Conservation (phyloP, 306 rosid genomes). For the Arachis hypogaea region DNA sequence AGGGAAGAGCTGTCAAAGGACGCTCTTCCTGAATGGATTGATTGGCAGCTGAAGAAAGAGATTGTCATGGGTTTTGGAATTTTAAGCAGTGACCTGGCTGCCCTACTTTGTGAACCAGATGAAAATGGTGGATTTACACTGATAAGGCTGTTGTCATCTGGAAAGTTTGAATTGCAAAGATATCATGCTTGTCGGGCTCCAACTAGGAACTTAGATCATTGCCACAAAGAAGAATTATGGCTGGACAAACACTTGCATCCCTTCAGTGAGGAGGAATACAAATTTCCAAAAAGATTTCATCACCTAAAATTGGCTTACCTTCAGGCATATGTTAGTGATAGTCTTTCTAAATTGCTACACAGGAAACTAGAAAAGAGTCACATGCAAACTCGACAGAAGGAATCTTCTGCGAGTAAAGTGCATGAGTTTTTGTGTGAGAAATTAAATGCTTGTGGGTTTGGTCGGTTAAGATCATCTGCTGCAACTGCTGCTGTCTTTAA, state of each 20-base stretch:
- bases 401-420: constrained; percentile 39
- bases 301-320: constrained; percentile 58
- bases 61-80: constrained; percentile 69
- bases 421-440: constrained; percentile 66
- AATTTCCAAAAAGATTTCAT: constrained; percentile 41
- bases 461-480: constrained; percentile 53
- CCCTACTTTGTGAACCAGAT: constrained; percentile 51
- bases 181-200: constrained; percentile 56
- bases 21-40: constrained; percentile 72
- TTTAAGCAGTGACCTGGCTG: constrained; percentile 49
- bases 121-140: constrained; percentile 69
- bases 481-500: constrained; percentile 52
- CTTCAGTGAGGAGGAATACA: constrained; percentile 50
- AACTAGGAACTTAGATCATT: constrained; percentile 38
- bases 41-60: constrained; percentile 78
- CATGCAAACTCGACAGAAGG: constrained; percentile 28
- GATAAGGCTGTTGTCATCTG: constrained; percentile 66
- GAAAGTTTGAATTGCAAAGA: constrained; percentile 71
- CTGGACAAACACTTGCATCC: constrained; percentile 47
- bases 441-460: constrained; percentile 58
- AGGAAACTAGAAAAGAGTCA: constrained; percentile 34
- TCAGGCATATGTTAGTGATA: constrained; percentile 52
- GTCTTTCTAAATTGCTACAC: constrained; percentile 46
- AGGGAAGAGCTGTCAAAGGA: constrained; percentile 61
- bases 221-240: constrained; percentile 37